A percentile compares a stretch with the other conserved stretches of the same genome.
These are phyloP conservation scores for Hypoxylon sp. DNA, from an alignment of 2,329 filamentous ascomycete genomes.

Conservation along the genomic window DNA sequence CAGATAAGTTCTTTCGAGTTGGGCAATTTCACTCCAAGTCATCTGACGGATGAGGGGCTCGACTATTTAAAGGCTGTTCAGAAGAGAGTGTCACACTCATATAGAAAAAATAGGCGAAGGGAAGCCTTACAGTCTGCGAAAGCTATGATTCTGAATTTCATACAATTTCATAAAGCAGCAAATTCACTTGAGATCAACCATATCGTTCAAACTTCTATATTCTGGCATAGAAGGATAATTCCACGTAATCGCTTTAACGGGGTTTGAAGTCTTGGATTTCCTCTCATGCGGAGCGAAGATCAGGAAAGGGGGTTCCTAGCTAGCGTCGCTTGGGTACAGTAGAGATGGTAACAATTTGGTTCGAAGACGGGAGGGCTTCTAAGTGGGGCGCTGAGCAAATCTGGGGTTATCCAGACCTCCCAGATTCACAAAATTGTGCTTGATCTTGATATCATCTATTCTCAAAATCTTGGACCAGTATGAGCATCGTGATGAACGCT, in stretches of 20 bases:
- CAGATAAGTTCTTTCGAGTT: conserved; percentile 14
- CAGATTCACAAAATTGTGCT: conserved; percentile 14
- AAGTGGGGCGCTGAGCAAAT: conserved; percentile 34
- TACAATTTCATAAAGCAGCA: not conserved
- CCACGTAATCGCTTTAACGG: not conserved
- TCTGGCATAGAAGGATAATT: not conserved
- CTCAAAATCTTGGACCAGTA: conserved; percentile 2
- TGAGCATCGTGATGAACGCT: conserved; percentile 12
- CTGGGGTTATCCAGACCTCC: conserved; percentile 28
- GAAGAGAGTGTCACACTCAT: conserved; percentile 13
- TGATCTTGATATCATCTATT: conserved; percentile 28
- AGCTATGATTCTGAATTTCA: not conserved
- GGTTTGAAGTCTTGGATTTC: not conserved
- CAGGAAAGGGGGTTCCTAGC: conserved; percentile 4
- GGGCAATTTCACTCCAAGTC: conserved; percentile 4
- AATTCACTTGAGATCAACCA: not conserved
- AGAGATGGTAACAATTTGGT: conserved; percentile 7
- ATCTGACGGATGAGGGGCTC: conserved; percentile 3
- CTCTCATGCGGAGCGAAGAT: conserved; percentile 13
- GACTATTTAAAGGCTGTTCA: conserved; percentile 11
- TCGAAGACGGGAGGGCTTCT: conserved; percentile 20
- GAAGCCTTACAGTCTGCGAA: no score
- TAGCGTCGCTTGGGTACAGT: conserved; percentile 11
- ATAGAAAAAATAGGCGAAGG: no score
- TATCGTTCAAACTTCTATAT: not conserved